phyloP scores from a whole-genome alignment of 2,329 filamentous ascomycete species.

The Truncatella angustata region DNA sequence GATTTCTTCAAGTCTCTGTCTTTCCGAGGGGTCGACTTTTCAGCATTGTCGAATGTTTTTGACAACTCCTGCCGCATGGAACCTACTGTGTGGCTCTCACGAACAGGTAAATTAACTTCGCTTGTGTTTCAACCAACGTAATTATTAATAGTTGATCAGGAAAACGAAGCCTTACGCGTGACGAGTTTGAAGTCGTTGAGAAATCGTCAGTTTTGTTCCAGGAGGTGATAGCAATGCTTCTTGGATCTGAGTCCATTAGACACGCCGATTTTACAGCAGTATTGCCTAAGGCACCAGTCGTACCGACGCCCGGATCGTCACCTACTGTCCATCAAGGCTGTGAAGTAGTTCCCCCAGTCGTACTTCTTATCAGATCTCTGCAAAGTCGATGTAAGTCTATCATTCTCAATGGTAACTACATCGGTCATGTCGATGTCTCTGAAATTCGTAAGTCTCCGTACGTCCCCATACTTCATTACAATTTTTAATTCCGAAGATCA shows the following conservation, averaged over 20 bases:
- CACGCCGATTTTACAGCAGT: slow-evolving; percentile 53
- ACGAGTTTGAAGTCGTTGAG: slow-evolving; percentile 45
- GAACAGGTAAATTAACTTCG: slow-evolving; percentile 43
- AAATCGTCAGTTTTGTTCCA: slow-evolving; percentile 52
- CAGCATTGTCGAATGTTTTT: slow-evolving; percentile 34
- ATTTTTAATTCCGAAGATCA: slow-evolving; percentile 16
- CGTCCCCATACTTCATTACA: not conserved
- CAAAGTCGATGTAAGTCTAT: slow-evolving; percentile 50
- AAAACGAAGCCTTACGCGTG: slow-evolving; percentile 43
- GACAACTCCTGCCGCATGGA: slow-evolving; percentile 45
- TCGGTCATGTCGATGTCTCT: slow-evolving; percentile 45
- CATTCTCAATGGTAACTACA: slow-evolving; percentile 46
- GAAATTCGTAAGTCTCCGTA: slow-evolving; percentile 40
- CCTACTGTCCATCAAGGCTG: slow-evolving; percentile 15
- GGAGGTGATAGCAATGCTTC: slow-evolving; percentile 54
- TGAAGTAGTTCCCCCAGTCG: slow-evolving; percentile 47
- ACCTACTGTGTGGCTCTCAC: slow-evolving; percentile 49
- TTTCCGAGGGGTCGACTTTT: slow-evolving; percentile 51
- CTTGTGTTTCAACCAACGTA: not conserved
- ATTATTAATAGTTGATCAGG: slow-evolving; percentile 20
- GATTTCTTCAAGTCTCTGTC: slow-evolving; percentile 59
- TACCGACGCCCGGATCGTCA: slow-evolving; percentile 2
- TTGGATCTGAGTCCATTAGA: slow-evolving; percentile 53
- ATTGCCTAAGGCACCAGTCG: slow-evolving; percentile 21
- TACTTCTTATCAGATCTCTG: slow-evolving; percentile 47